A percentile compares a stretch with the other conserved stretches of the same genome.
phyloP scores from a whole-genome alignment of 306 rosid species.

The Astragalus membranaceus region DNA sequence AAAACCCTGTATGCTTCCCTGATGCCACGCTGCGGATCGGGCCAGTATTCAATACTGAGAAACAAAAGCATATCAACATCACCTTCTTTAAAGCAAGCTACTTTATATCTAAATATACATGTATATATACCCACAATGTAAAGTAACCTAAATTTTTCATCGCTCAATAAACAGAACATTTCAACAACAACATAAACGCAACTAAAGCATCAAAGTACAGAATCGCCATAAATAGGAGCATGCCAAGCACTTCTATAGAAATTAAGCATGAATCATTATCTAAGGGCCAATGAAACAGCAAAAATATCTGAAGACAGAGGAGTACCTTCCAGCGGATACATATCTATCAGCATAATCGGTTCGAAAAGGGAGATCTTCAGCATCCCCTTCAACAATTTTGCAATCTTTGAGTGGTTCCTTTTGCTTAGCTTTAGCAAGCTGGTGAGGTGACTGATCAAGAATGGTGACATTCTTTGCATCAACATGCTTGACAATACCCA shows the following conservation, averaged over 20 bases:
- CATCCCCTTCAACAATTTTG: slow-evolving; percentile 85
- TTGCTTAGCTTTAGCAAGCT: slow-evolving; percentile 90
- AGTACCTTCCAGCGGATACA: slow-evolving; percentile 85
- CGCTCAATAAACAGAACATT: slow-evolving; percentile 1
- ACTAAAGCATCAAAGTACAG: no score
- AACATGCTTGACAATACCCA: slow-evolving; percentile 84
- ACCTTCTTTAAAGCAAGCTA: no score
- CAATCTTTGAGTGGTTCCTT: slow-evolving; percentile 82
- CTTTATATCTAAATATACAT: no score
- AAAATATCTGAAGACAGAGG: not conserved
- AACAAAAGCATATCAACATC: slow-evolving; percentile 22
- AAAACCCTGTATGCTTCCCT: slow-evolving; percentile 88
- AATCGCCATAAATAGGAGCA: not conserved
- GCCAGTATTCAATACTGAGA: slow-evolving; percentile 91
- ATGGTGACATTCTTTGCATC: slow-evolving; percentile 92
- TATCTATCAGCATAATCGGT: slow-evolving; percentile 94
- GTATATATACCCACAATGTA: no score
- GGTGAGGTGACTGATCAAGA: slow-evolving; percentile 93
- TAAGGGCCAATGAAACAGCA: slow-evolving; percentile 2
- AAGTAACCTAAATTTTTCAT: not conserved
- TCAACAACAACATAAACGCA: slow-evolving; percentile 11
- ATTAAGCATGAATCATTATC: not conserved
- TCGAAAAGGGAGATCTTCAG: slow-evolving; percentile 78
- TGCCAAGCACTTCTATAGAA: not conserved
- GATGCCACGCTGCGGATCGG: slow-evolving; percentile 95